Base-by-base conservation (phyloP, 306 rosid species). In the Trichosanthes truncata region DNA sequence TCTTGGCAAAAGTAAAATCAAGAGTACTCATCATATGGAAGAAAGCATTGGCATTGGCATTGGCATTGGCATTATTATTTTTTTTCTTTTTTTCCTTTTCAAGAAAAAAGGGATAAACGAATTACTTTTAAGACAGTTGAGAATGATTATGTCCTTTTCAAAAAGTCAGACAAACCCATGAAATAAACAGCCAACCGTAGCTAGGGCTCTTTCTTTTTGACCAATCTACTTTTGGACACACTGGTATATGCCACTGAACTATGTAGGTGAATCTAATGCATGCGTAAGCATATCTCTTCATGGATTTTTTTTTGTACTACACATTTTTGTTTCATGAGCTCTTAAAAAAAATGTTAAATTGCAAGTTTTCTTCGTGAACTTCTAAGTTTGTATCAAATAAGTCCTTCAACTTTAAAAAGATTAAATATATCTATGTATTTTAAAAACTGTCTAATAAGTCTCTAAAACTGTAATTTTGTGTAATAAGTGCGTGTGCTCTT, bases 121-220 rank as follows among this genome's bases (percentile, higher is more conserved):
- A 69, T 69, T 69, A 69, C 76, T 69, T 69, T 43, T 45, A 69
- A 23, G 76, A 69, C 76, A 43, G 76, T 69, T 69, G 76, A 43
- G 76, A 69, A 69, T 69, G 76, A 69, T 43, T 69, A 9, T 69
- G 76, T 43, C 76, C 76, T 69, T 45, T 69, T 25, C 36, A 23
- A 21, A 69, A 69, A 69, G 76, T 69, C 5, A 45, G n/a, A 69
- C 55, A 41, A 45, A 69, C n/a, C 76, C 53, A 69, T 43, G 36
- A 69, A 69, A 69, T 69, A 66, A 21, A 35, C 31, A n/a, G 4
- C 2, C 26, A 20, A 69, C 55, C 35, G 6, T n/a, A 69, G 11
- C 2, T n/a, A 69, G 11, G 5, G 3, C 35, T 69, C 76, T 69
- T 69, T 23, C 76, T 69, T 69, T 69, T 69, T 43, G 76, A 69